Evolutionary conservation across 768 basidiomycete species (phyloP).

Genomic region (Gloeophyllum trabeum): DNA sequence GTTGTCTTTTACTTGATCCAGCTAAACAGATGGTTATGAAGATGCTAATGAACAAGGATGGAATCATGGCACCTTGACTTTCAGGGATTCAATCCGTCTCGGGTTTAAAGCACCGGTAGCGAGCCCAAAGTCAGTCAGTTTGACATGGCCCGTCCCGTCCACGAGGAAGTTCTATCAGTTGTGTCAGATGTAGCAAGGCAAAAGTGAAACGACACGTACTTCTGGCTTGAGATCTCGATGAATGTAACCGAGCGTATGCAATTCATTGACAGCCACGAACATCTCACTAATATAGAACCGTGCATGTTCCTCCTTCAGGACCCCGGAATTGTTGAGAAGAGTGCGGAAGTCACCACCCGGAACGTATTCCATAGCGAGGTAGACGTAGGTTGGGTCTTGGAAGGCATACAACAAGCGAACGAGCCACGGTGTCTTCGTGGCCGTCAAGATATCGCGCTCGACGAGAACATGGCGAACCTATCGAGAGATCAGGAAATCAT

Average conservation of each 20-base stretch:
- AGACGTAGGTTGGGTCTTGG: constrained; percentile 85
- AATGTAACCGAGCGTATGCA: constrained; percentile 96
- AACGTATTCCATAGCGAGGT: constrained; percentile 98
- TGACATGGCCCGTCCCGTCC: constrained; percentile 92
- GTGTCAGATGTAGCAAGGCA: neutral
- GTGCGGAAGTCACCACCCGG: constrained; percentile 98
- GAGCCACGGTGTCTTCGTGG: constrained; percentile 96
- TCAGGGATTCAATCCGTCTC: constrained; percentile 86
- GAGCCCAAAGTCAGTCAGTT: constrained; percentile 94
- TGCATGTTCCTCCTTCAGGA: constrained; percentile 95
- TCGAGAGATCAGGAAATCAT: constrained; percentile 35
- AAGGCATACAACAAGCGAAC: constrained; percentile 93
- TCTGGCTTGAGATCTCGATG: constrained; percentile 98
- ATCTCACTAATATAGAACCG: constrained; percentile 97
- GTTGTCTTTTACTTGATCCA: constrained; percentile 94
- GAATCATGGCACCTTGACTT: constrained; percentile 57
- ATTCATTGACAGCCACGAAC: constrained; percentile 88
- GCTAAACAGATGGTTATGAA: constrained; percentile 29
- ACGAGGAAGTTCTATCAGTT: constrained; percentile 82
- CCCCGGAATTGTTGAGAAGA: constrained; percentile 93
- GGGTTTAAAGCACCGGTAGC: constrained; percentile 96
- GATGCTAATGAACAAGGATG: neutral
- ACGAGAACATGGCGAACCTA: constrained; percentile 96
- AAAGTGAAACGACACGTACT: constrained; percentile 30
- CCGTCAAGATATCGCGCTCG: constrained; percentile 94